Evolutionary conservation across 208 protist species (phyloP).

Genomic region (Trypanosoma brucei): DNA sequence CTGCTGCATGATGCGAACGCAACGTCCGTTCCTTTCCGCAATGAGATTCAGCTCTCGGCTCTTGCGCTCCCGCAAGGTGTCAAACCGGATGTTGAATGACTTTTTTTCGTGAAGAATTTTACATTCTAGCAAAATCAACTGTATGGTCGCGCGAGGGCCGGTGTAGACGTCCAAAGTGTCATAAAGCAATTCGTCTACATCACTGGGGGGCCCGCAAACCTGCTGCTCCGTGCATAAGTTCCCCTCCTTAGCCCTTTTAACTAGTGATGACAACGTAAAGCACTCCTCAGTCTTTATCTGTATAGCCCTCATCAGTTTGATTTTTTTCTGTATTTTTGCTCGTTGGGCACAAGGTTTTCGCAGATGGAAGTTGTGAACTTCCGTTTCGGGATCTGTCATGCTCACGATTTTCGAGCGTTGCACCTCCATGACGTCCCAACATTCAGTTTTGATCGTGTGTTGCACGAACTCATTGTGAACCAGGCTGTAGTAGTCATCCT

Average conservation of each 20-base stretch:
- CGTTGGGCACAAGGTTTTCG: constrained; percentile 28
- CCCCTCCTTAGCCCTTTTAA: constrained; percentile 6
- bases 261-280: constrained; percentile 19
- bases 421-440: constrained; percentile 85
- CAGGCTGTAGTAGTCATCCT: constrained; percentile 62
- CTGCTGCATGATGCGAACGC: constrained; percentile 68
- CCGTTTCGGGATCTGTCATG: constrained; percentile 31
- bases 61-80: constrained; percentile 54
- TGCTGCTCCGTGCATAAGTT: neutral
- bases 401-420: constrained; percentile 50
- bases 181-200: constrained; percentile 29
- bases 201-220: neutral
- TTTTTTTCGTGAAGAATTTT: constrained; percentile 46
- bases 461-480: constrained; percentile 78
- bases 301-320: constrained; percentile 69
- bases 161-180: constrained; percentile 66
- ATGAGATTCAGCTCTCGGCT: constrained; percentile 44
- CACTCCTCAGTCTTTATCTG: constrained; percentile 27
- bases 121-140: constrained; percentile 59
- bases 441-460: constrained; percentile 52
- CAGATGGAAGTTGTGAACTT: constrained; percentile 85
- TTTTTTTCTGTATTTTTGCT: constrained; percentile 54
- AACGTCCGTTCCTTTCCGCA: constrained; percentile 75
- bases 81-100: constrained; percentile 63
- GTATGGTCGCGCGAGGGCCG: constrained; percentile 43